Percentiles rank a stretch among this genome's conserved stretches.
Conservation (phyloP, 2,329 filamentous ascomycete species). For the Penicillium sp. region DNA sequence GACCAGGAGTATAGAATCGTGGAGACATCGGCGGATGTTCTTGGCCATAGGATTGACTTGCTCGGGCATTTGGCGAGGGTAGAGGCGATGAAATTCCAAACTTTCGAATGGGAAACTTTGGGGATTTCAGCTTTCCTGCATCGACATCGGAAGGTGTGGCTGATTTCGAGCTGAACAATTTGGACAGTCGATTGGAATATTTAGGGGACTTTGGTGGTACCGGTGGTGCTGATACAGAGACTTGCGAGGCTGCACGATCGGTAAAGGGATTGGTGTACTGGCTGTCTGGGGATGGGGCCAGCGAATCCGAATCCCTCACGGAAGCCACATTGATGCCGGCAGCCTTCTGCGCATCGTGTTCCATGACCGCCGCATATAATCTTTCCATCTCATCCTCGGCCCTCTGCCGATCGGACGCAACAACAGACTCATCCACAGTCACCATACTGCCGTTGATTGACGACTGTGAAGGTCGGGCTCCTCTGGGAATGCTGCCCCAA, state of each 20-base stretch:
- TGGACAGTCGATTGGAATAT: constrained; percentile 38
- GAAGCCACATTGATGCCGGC: constrained; percentile 22
- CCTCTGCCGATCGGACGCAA: constrained; percentile 72
- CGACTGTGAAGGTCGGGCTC: constrained; percentile 33
- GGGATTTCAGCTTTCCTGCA: constrained; percentile 46
- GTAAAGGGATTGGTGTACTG: constrained; percentile 30
- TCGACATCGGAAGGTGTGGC: constrained; percentile 36
- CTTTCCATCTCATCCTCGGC: constrained; percentile 83
- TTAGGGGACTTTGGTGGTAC: constrained; percentile 30
- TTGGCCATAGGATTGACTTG: constrained; percentile 47
- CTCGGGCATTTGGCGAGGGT: constrained; percentile 45
- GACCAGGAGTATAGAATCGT: constrained; percentile 56
- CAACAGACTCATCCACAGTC: constrained; percentile 74
- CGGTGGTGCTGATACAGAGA: constrained; percentile 20
- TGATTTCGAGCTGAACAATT: constrained; percentile 42
- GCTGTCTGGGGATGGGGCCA: constrained; percentile 25
- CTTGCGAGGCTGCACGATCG: constrained; percentile 26
- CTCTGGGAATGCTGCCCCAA: constrained; percentile 39
- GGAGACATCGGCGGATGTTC: constrained; percentile 60
- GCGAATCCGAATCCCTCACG: constrained; percentile 16
- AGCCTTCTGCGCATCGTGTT: constrained; percentile 67
- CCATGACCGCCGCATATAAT: constrained; percentile 89
- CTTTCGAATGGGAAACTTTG: constrained; percentile 49
- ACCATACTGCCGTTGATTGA: constrained; percentile 63
- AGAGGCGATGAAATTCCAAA: constrained; percentile 60